Evolutionary conservation across 306 rosid species (phyloP).

Genomic region (Cicer arietinum): DNA sequence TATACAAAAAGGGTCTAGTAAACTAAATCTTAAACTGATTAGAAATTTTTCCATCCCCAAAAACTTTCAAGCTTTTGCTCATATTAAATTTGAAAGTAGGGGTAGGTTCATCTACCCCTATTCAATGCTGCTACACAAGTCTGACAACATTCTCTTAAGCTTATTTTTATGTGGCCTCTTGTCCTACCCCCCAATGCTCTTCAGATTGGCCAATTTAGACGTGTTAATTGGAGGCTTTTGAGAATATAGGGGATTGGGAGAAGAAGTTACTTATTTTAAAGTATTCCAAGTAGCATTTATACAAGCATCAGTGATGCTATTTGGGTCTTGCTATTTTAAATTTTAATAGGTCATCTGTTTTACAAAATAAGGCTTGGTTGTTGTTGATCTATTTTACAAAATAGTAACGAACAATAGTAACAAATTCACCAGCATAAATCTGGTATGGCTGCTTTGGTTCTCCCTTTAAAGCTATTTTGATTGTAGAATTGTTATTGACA

Average conservation of each 20-base stretch:
- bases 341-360: constrained; percentile 22
- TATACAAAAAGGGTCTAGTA: constrained; percentile 2
- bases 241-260: too few relatives aligned
- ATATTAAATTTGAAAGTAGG: constrained; percentile 4
- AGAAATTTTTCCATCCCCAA: constrained; percentile 5
- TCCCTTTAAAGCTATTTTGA: constrained; percentile 14
- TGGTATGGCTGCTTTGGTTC: constrained; percentile 9
- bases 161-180: too few relatives aligned
- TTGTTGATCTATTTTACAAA: constrained; percentile 36
- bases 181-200: too few relatives aligned
- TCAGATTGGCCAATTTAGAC: too few relatives aligned
- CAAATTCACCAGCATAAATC: constrained; percentile 1
- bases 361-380: constrained; percentile 26
- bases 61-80: not conserved
- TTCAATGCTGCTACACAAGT: constrained; percentile 33
- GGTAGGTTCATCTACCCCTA: constrained; percentile 2
- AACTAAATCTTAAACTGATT: constrained; percentile 14
- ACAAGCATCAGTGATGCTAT: constrained; percentile 28
- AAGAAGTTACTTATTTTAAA: too few relatives aligned
- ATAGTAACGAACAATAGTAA: constrained; percentile 13
- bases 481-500: constrained; percentile 4
- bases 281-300: not conserved
- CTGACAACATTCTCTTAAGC: constrained; percentile 14
- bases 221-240: too few relatives aligned
- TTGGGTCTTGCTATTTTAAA: constrained; percentile 21